These are phyloP conservation scores for Boletus huronensis DNA, from an alignment of 768 basidiomycete genomes.

Conservation along the genomic window DNA sequence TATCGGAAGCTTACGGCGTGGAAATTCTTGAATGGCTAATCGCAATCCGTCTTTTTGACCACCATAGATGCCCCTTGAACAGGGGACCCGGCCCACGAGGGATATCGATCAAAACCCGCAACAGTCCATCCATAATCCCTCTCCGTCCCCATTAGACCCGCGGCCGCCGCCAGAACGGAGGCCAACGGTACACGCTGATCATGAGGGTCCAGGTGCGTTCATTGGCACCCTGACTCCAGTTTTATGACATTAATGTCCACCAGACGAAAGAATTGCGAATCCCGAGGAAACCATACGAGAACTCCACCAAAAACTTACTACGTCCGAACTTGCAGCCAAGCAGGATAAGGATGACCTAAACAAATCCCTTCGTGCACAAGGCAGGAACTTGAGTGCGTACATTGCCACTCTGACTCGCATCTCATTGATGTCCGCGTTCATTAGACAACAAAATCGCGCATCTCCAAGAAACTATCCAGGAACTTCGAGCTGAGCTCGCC, in stretches of 20 bases:
- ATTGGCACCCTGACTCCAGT: background rate
- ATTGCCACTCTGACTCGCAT: background rate
- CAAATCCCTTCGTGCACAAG: too few species aligned
- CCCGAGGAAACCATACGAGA: background rate
- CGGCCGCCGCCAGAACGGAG: slow-evolving; percentile 3
- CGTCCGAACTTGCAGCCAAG: background rate
- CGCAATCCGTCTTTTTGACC: background rate
- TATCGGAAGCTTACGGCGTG: background rate
- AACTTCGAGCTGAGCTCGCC: background rate
- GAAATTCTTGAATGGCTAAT: background rate
- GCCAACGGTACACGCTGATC: slow-evolving; percentile 17
- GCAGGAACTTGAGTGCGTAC: background rate
- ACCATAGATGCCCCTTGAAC: background rate
- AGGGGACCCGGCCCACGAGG: background rate
- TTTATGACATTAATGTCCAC: background rate
- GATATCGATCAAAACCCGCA: too few species aligned
- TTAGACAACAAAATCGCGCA: background rate
- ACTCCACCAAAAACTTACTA: background rate
- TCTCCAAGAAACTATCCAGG: background rate
- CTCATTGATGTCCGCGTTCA: background rate
- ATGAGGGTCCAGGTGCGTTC: background rate
- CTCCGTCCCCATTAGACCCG: slow-evolving; percentile 6
- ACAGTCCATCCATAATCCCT: background rate
- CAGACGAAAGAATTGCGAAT: background rate
- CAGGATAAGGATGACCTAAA: too few species aligned